Conservation (phyloP, 1,139 yeast species). For the Saccharomyces hybrid region DNA sequence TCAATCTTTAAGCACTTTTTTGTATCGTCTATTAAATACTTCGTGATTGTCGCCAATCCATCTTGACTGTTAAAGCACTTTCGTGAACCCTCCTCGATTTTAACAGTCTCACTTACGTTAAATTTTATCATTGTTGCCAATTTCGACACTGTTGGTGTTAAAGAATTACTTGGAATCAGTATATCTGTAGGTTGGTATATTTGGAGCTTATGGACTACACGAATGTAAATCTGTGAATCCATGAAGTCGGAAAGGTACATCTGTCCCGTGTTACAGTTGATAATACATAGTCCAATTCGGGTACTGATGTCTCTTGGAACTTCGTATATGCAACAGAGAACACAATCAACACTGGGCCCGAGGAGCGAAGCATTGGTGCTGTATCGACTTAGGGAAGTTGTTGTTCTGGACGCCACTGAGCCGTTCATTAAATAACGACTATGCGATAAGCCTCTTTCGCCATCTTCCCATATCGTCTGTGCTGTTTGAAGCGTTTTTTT, state of each 20-base stretch:
- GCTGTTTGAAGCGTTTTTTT: not conserved
- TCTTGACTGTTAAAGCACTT: conserved; percentile 25
- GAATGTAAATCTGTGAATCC: conserved; percentile 41
- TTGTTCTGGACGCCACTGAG: not conserved
- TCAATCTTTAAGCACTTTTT: conserved; percentile 18
- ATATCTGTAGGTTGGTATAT: conserved; percentile 36
- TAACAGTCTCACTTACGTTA: conserved; percentile 29
- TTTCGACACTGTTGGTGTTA: conserved; percentile 30
- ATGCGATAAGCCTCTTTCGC: not conserved
- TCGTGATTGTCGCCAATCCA: conserved; percentile 23
- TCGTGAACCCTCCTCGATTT: conserved; percentile 22
- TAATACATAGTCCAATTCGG: conserved; percentile 35
- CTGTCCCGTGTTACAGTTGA: conserved; percentile 35
- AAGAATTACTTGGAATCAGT: conserved; percentile 31
- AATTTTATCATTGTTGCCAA: conserved; percentile 34
- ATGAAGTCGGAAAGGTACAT: conserved; percentile 32
- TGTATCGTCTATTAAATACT: conserved; percentile 16
- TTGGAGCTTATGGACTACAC: conserved; percentile 39
- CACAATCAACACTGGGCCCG: conserved; percentile 11
- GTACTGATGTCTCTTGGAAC: conserved; percentile 30
- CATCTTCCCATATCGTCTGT: not conserved
- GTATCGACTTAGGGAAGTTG: not conserved
- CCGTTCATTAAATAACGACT: not conserved
- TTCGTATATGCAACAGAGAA: conserved; percentile 33
- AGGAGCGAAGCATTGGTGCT: conserved; percentile 1